Evolutionary conservation across 768 basidiomycete species (phyloP).

Genomic region (Exidia glandulosa): DNA sequence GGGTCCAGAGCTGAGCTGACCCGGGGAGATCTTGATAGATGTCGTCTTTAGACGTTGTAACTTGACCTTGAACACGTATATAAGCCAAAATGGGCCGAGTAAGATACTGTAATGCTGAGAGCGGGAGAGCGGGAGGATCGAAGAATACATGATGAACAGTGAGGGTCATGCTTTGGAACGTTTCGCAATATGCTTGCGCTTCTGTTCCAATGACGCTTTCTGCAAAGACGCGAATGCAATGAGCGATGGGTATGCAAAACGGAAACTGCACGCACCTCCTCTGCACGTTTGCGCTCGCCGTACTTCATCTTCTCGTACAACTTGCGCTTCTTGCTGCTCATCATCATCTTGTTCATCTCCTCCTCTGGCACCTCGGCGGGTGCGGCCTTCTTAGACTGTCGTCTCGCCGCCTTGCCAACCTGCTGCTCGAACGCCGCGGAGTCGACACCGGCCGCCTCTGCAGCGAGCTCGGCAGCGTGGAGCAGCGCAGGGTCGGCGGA

Average conservation of each 20-base stretch:
- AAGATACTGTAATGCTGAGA: no score
- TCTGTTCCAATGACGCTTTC: constrained; percentile 51
- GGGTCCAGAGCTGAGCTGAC: no score
- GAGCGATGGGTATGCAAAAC: constrained; percentile 3
- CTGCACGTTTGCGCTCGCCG: constrained; percentile 60
- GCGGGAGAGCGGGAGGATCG: no score
- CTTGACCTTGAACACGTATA: no score
- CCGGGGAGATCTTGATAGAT: no score
- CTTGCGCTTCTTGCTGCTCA: constrained; percentile 91
- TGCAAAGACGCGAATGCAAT: constrained; percentile 18
- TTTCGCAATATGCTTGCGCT: constrained; percentile 44
- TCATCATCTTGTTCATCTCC: constrained; percentile 95
- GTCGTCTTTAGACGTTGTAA: no score
- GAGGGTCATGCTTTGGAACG: no score
- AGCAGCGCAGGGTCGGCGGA: constrained; percentile 52
- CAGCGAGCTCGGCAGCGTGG: constrained; percentile 82
- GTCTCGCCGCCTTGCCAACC: constrained; percentile 45
- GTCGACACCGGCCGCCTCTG: constrained; percentile 80
- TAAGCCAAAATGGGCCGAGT: no score
- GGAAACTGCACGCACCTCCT: constrained; percentile 51
- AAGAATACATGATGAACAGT: no score
- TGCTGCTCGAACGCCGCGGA: constrained; percentile 69
- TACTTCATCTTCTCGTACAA: constrained; percentile 91
- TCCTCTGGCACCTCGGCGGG: constrained; percentile 35
- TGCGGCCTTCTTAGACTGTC: constrained; percentile 25